Conservation (phyloP, 2,329 filamentous ascomycete species). For the Neoascochyta sp. region DNA sequence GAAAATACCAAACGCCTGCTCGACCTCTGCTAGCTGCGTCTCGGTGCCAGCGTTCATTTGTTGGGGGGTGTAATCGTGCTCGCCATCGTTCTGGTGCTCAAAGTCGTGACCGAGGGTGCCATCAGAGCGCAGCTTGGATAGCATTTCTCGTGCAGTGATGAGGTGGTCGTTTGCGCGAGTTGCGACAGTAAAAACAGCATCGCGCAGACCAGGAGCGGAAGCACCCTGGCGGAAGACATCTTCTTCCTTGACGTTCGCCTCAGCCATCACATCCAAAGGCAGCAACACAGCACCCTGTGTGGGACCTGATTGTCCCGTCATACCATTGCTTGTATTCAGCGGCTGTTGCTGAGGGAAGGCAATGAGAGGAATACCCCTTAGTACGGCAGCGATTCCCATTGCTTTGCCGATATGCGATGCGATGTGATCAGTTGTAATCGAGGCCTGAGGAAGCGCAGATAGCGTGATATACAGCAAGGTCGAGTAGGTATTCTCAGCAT, state of each 20-base stretch:
- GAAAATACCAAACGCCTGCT: slow-evolving; percentile 72
- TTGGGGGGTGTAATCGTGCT: slow-evolving; percentile 50
- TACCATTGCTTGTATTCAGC: slow-evolving; percentile 43
- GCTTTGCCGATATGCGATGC: slow-evolving; percentile 95
- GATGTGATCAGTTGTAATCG: slow-evolving; percentile 83
- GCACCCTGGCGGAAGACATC: slow-evolving; percentile 80
- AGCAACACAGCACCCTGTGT: slow-evolving; percentile 68
- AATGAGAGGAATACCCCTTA: slow-evolving; percentile 85
- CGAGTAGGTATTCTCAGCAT: slow-evolving; percentile 92
- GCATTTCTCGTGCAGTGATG: slow-evolving; percentile 89
- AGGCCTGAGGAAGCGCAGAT: slow-evolving; percentile 72
- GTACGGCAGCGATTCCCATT: slow-evolving; percentile 76
- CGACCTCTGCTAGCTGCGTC: slow-evolving; percentile 51
- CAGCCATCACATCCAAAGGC: slow-evolving; percentile 85
- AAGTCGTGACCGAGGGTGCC: slow-evolving; percentile 78
- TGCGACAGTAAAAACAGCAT: slow-evolving; percentile 88
- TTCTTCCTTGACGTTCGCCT: slow-evolving; percentile 77
- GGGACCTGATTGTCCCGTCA: slow-evolving; percentile 38
- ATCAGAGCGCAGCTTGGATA: slow-evolving; percentile 72
- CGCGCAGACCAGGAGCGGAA: slow-evolving; percentile 73
- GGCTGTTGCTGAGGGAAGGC: slow-evolving; percentile 67
- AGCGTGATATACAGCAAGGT: slow-evolving; percentile 86
- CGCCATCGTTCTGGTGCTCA: slow-evolving; percentile 78
- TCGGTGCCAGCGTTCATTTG: slow-evolving; percentile 37
- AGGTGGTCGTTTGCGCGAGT: slow-evolving; percentile 94